Evolutionary conservation across 768 basidiomycete species (phyloP), one percentile per base, ranked within the genome.

Genomic region (Xerocomellus intermedius): DNA sequence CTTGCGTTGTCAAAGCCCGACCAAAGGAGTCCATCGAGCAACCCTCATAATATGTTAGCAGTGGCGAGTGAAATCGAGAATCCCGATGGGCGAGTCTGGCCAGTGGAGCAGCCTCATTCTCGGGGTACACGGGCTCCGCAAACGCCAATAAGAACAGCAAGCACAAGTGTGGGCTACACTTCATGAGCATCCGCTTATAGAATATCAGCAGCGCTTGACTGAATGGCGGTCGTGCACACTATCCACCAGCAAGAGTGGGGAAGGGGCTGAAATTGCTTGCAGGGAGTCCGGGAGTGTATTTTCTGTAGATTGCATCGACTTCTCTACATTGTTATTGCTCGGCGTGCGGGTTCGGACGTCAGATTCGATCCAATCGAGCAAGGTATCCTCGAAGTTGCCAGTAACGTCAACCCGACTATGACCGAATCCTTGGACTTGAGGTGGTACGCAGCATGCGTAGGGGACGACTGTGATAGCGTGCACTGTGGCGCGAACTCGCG

Each of bases 311-410:
- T 52, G 44, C 33, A 61, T 55, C 17, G 59, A 64, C 41, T 64
- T 60, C 14, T 66, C 57, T 3, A 55, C 58, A 14, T 75, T 70
- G 26, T 79, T n/a, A n/a, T n/a, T n/a, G n/a, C n/a, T 72, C 16
- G 33, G 42, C 2, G 44, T 62, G 22, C 39, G 52, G 1, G 16
- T 26, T 35, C 21, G 53, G 32, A 17, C 42, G 48, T 68, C 64
- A 4, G 77, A 73, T 44, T 69, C 69, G 86, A 91, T 89, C 17
- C 91, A 70, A 38, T 80, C 77, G 19, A 93, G 76, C 73, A 93
- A 92, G 42, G 91, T 87, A 52, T 91, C 87, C 67, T 85, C 8
- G 87, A 82, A 1, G 89, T 85, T 10, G 86, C 85, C 21, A 87
- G 70, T 22, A n/a, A 90, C 77, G 52, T 90, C 85, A 62, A 86